A percentile compares a stretch with the other conserved stretches of the same genome.
Evolutionary conservation across 768 basidiomycete species (phyloP).

Genomic region (Russula griseocarnosa): DNA sequence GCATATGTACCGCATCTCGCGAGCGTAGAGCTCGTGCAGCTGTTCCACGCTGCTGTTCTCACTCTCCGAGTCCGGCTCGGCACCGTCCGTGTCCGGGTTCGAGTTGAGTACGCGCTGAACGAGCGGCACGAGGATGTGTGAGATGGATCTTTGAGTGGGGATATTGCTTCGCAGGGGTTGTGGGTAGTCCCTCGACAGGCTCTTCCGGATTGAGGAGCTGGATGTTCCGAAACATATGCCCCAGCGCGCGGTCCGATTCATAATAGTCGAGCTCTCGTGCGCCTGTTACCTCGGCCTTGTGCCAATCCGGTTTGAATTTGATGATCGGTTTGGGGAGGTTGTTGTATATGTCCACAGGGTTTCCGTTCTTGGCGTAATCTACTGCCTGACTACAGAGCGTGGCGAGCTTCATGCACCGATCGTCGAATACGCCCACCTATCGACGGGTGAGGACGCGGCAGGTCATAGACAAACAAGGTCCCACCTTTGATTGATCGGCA

Average conservation of each 20-base stretch:
- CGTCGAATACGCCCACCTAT: slow-evolving; percentile 60
- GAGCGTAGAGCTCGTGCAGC: slow-evolving; percentile 51
- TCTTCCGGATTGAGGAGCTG: slow-evolving; percentile 40
- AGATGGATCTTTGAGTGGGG: slow-evolving; percentile 18
- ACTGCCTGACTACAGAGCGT: slow-evolving; percentile 63
- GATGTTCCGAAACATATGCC: slow-evolving; percentile 65
- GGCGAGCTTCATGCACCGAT: slow-evolving; percentile 54
- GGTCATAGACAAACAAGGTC: not conserved
- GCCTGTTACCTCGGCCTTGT: slow-evolving; percentile 40
- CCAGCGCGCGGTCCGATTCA: slow-evolving; percentile 64
- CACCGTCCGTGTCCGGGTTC: not conserved
- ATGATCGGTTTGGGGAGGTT: slow-evolving; percentile 54
- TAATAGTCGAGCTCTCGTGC: slow-evolving; percentile 66
- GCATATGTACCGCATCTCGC: slow-evolving; percentile 69
- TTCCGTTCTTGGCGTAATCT: slow-evolving; percentile 77
- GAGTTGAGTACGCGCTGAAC: not conserved
- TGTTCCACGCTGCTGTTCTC: not conserved
- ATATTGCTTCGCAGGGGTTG: not conserved
- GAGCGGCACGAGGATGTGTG: slow-evolving; percentile 3
- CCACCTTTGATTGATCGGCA: slow-evolving; percentile 71
- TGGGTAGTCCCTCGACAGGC: slow-evolving; percentile 19
- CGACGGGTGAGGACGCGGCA: not conserved
- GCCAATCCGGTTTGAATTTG: slow-evolving; percentile 76
- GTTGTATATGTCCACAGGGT: slow-evolving; percentile 50
- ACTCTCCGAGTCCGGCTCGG: not conserved